Evolutionary conservation across 1,284 basidiomycete genomes (phyloP), one percentile per base, ranked within the genome.

Genomic region (Leccinum fuscescens): DNA sequence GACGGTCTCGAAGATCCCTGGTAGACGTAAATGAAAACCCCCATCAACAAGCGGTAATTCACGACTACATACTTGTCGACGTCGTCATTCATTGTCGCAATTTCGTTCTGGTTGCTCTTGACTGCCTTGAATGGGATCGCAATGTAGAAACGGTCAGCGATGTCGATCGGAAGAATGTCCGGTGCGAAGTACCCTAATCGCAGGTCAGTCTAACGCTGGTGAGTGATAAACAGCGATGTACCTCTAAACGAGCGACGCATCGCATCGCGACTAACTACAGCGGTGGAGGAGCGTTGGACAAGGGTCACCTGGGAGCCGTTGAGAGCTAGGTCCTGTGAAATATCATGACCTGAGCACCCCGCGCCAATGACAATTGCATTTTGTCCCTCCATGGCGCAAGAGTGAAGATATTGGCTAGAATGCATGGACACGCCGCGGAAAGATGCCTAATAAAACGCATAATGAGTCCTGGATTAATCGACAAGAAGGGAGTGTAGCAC

Each of bases 341-440:
- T 65, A 49, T 65, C 64, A 27, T 65, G 64, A 17, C 65, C 64
- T 11, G 64, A 66, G 33, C 64, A 65, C 9, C 64, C 64, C 9
- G 54, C 61, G 2, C 64, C 63, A 17, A 64, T 20, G 11, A 64
- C 56, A 4, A 60, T 58, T 3, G 56, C 65, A 29, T 64, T 60
- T 20, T 33, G 56, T 8, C 52, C 39, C 14, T 48, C 3, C 4
- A 12, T 3, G 15, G 27, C n/a, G 33, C 17, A 29, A 3, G 64
- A 59, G 17, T 55, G 31, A 8, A n/a, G 54, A 29, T 58, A 65
- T 33, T 63, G 17, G 48, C 54, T 63, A 22, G 64, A 63, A 56
- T 65, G 63, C n/a, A 59, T 24, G 50, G 42, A 59, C 4, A 22
- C 20, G 12, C 58, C 58, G 3, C 12, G 14, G 39, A 59, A 59